Evolutionary conservation across 2,329 filamentous ascomycete genomes (phyloP), one percentile per base, ranked within the genome.

Genomic region (Aspergillus hiratsukae): DNA sequence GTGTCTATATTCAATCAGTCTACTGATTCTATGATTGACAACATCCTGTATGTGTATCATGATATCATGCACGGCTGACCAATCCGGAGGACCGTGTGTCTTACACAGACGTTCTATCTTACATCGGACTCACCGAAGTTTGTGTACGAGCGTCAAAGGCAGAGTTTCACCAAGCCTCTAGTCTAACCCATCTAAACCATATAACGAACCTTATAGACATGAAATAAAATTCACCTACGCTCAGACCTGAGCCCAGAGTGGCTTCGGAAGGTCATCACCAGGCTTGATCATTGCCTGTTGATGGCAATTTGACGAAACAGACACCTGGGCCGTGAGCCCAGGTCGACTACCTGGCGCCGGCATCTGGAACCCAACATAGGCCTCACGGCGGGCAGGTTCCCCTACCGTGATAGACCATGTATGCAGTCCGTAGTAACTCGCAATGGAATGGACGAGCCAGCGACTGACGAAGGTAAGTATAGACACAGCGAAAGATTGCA

Each of bases 391-490:
- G 14, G 86, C 83, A 2, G 90, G 87, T 61, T 85, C 80, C 31
- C 86, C 86, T 1, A 87, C 81, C 0, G 88, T 88, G 58, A 93
- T 84, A 4, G 89, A 92, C 78, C 87, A 91, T 21, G 92, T 96
- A 58, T 86, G 83, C 55, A 97, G 81, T 48, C 91, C 92, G 70
- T 97, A 97, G 73, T 97, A 97, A 43, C 88, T 85, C 9, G 90
- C 93, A 61, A 97, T 92, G 56, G 90, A 89, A 74, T 97, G 92
- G 1, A 95, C 90, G 53, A 97, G 83, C 89, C 92, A 97, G 61
- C 93, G 89, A 63, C 89, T 93, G 59, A 49, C 50, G 29, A 57
- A 19, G 14, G 54, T 68, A 55, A 64, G 65, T 27, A 58, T 48
- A 59, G 48, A 52, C 31, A 29, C 54, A 58, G 48, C 46, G 48